Percentiles rank a stretch among this genome's conserved stretches.
phyloP scores from a whole-genome alignment of 805 yeast species.

The Isabelozyma rhagii region DNA sequence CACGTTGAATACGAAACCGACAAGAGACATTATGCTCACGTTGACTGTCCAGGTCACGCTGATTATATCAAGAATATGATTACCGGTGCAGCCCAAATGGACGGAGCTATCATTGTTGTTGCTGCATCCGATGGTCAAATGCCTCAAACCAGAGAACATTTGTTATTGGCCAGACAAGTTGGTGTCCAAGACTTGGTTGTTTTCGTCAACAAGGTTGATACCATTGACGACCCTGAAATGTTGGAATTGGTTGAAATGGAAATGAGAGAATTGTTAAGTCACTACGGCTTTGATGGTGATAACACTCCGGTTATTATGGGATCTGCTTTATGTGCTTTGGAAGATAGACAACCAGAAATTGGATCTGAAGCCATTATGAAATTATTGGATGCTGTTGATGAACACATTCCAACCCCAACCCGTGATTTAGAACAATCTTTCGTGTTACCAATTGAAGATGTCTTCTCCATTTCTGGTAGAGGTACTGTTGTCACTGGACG shows the following conservation, averaged over 20 bases:
- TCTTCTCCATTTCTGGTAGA: conserved; percentile 98
- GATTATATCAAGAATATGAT: conserved; percentile 99
- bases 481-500: conserved; percentile 99
- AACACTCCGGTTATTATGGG: conserved; percentile 98
- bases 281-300: conserved; percentile 97
- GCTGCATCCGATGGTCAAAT: conserved; percentile 99
- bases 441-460: conserved; percentile 96
- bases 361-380: conserved; percentile 82
- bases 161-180: conserved; percentile 97
- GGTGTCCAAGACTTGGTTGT: conserved; percentile 98
- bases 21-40: conserved; percentile 95
- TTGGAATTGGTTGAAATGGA: conserved; percentile 99
- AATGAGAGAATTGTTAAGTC: conserved; percentile 91
- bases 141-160: conserved; percentile 99
- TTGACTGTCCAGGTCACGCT: conserved; percentile 98
- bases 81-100: conserved; percentile 99
- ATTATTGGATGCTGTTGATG: conserved; percentile 89
- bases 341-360: conserved; percentile 83
- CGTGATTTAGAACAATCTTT: conserved; percentile 97
- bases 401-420: conserved; percentile 90
- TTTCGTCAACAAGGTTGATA: conserved; percentile 96
- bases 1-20: conserved; percentile 96
- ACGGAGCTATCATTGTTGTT: conserved; percentile 98
- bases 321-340: conserved; percentile 95
- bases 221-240: conserved; percentile 98